Evolutionary conservation across 768 basidiomycete genomes (phyloP).

Genomic region (Suillus americanus): DNA sequence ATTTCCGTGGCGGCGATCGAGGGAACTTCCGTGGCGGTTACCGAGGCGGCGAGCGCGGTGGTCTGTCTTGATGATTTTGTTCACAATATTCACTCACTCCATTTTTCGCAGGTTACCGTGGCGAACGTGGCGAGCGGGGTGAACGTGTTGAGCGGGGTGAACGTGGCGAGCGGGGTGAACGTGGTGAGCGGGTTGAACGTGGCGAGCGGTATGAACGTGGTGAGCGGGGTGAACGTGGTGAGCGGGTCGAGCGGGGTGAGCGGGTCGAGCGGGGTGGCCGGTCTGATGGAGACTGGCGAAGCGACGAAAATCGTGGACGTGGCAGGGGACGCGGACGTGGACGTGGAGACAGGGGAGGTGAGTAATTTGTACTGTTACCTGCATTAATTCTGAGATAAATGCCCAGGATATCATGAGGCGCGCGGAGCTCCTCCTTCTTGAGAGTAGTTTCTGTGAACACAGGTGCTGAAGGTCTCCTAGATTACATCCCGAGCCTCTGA

Average conservation of each 20-base stretch:
- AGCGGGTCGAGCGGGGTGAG: slow-evolving; percentile 18
- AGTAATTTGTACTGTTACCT: not conserved
- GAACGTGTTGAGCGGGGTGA: not conserved
- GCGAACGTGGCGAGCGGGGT: not conserved
- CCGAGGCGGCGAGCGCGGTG: slow-evolving; percentile 35
- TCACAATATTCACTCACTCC: not conserved
- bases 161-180: not conserved
- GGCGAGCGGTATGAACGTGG: slow-evolving; percentile 32
- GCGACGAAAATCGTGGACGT: slow-evolving; percentile 42
- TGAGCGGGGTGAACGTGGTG: slow-evolving; percentile 10
- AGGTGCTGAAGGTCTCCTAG: slow-evolving; percentile 13
- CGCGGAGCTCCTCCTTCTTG: slow-evolving; percentile 18
- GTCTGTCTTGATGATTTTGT: not conserved
- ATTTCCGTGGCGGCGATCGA: slow-evolving; percentile 39
- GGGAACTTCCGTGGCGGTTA: slow-evolving; percentile 38
- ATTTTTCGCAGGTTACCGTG: slow-evolving; percentile 17
- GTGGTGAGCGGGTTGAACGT: not conserved
- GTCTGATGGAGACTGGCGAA: slow-evolving; percentile 47
- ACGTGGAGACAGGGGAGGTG: slow-evolving; percentile 29
- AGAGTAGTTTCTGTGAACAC: slow-evolving; percentile 1
- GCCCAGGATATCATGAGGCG: slow-evolving; percentile 22
- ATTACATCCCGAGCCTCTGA: not conserved
- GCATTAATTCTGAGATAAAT: not conserved
- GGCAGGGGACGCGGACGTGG: slow-evolving; percentile 47
- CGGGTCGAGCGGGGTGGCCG: slow-evolving; percentile 17